phyloP scores from a whole-genome alignment of 306 rosid genomes.

The Cucumis cinereus region DNA sequence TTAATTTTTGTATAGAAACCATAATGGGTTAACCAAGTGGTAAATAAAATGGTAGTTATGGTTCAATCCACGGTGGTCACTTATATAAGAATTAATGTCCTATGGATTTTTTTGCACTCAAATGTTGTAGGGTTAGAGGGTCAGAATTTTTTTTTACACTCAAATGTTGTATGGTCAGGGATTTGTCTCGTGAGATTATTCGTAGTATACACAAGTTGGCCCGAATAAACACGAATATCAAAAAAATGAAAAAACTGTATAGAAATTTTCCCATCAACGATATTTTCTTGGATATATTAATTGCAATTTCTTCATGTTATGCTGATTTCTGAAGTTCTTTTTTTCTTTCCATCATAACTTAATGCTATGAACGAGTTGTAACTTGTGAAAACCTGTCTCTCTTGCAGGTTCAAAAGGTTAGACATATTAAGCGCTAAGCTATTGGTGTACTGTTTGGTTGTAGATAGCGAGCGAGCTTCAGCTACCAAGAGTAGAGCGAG shows the following conservation, averaged over 20 bases:
- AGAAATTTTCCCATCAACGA: neutral
- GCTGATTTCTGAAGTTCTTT: neutral
- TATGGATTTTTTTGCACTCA: no score
- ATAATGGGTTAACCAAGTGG: no score
- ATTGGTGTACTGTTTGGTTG: neutral
- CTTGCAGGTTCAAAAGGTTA: slow-evolving; percentile 7
- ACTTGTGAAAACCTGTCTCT: neutral
- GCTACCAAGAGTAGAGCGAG: neutral
- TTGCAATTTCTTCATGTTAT: neutral
- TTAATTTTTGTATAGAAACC: neutral
- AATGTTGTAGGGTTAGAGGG: no score
- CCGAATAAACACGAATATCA: no score
- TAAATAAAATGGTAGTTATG: no score
- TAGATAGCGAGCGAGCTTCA: neutral
- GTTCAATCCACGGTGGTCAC: no score
- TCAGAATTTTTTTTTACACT: no score
- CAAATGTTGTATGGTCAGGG: no score
- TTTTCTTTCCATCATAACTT: neutral
- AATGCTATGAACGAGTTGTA: neutral
- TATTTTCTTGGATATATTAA: neutral
- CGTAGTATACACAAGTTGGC: no score
- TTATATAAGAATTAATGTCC: no score
- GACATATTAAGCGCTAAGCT: neutral
- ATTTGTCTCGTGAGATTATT: no score
- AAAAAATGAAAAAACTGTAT: no score